These are phyloP conservation scores for Suillus fuscotomentosus DNA, from an alignment of 768 basidiomycete genomes.

Conservation along the genomic window DNA sequence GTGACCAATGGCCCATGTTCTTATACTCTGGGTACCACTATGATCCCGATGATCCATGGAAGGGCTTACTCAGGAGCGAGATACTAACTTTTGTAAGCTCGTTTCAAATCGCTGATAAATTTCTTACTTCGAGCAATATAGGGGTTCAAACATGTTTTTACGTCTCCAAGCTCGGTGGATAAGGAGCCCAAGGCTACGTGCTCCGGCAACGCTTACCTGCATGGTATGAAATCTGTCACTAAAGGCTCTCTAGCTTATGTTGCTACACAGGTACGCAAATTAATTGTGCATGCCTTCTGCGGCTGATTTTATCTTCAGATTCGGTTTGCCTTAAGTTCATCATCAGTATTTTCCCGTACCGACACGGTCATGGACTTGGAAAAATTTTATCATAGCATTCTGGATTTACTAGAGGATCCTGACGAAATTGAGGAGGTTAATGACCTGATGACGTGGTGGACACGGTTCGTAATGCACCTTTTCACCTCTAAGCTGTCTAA, in stretches of 20 bases:
- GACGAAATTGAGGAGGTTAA: constrained; percentile 17
- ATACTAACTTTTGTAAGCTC: constrained; percentile 17
- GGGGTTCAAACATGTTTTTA: constrained; percentile 30
- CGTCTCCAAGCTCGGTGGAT: constrained; percentile 28
- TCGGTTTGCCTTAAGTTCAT: constrained; percentile 18
- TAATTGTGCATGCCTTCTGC: too few relatives aligned
- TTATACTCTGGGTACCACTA: neutral
- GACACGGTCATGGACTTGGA: constrained; percentile 23
- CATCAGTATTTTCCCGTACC: constrained; percentile 15
- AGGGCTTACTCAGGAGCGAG: constrained; percentile 20
- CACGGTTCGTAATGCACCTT: constrained; percentile 5
- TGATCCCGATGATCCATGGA: constrained; percentile 16
- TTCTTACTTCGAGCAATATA: constrained; percentile 1
- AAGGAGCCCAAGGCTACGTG: constrained; percentile 25
- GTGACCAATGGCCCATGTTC: neutral
- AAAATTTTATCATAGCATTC: neutral
- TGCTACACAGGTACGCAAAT: constrained; percentile 14
- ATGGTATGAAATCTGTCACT: constrained; percentile 16
- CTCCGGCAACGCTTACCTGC: constrained; percentile 20
- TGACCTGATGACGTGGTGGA: constrained; percentile 19
- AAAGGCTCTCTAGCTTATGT: constrained; percentile 20
- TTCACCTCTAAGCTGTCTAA: neutral
- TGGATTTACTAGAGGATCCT: constrained; percentile 19
- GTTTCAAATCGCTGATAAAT: too few relatives aligned
- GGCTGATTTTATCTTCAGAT: constrained; percentile 1